These are phyloP conservation scores for Mediolabrus comicus DNA, from an alignment of 108 stramenopile species.

Conservation along the genomic window DNA sequence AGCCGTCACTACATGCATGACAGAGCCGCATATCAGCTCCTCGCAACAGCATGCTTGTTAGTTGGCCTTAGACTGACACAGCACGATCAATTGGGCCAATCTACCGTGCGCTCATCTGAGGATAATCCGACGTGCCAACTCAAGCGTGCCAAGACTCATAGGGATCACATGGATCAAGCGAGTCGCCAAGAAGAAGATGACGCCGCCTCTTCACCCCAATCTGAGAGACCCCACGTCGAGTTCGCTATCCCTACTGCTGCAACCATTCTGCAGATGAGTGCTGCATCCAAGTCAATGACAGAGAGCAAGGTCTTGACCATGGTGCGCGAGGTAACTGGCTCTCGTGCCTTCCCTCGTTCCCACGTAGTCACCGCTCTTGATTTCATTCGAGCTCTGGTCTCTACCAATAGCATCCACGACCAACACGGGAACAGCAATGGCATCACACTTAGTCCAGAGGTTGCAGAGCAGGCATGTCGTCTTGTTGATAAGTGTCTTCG, in stretches of 20 bases:
- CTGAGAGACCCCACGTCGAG: background rate
- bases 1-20: slow-evolving; percentile 15
- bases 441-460: background rate
- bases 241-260: slow-evolving; percentile 13
- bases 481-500: slow-evolving; percentile 11
- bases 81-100: slow-evolving; percentile 12
- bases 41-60: slow-evolving; percentile 24
- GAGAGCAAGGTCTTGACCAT: slow-evolving; percentile 22
- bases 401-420: background rate
- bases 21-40: slow-evolving; percentile 26
- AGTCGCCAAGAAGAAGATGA: background rate
- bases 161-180: slow-evolving; percentile 21
- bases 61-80: slow-evolving; percentile 21
- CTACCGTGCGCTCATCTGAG: background rate
- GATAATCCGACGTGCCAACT: background rate
- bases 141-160: slow-evolving; percentile 21
- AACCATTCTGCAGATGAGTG: slow-evolving; percentile 28
- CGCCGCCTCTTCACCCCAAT: background rate
- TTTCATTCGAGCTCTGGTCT: slow-evolving; percentile 16
- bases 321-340: slow-evolving; percentile 26
- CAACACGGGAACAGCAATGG: background rate
- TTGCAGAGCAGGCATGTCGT: slow-evolving; percentile 17
- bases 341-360: slow-evolving; percentile 28
- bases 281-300: slow-evolving; percentile 24
- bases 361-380: slow-evolving; percentile 24